Base-by-base conservation (phyloP, 768 basidiomycete genomes). In the Pleurotus platypus region DNA sequence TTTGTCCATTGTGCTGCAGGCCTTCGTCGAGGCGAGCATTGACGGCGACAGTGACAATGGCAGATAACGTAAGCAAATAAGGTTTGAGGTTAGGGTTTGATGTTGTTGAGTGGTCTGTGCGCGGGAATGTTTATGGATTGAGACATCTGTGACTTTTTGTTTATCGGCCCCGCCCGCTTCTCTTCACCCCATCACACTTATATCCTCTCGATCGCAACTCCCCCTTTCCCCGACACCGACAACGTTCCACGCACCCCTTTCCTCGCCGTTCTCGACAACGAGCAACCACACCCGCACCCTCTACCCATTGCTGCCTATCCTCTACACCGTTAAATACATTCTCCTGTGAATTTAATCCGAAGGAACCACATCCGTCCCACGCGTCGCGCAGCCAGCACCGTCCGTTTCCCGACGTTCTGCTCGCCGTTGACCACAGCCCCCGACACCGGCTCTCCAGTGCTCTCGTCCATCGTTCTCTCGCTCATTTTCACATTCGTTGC, bases 41-140 rank as follows among this genome's bases (percentile, higher is more conserved):
- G 38, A 50, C 48, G 49, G 35, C n/a, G 18, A 48, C 42, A 46
- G 27, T 42, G 46, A 38, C 20, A 40, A 27, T 22, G 26, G 24
- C 7, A 13, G 56, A 27, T 42, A 30, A 49, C 49, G 46, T 47
- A 50, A 49, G 27, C 46, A 38, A 57, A 38, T 57, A 42, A 57
- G 39, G 47, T 42, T 47, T 20, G 37, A 40, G 49, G 48, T 57
- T 57, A 57, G 48, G 56, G 56, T 48, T 57, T 57, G 46, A 48
- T 46, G 24, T 65, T 72, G 70, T 70, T 78, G 62, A 68, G 64
- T 71, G 77, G 78, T 67, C 76, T 69, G 78, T 78, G 78, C 78
- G 78, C 78, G 76, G 66, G 74, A 76, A 69, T 46, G 43, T 30
- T 11, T 30, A 57, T 51, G 49, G 47, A 30, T 46, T 57, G 59